phyloP scores from a whole-genome alignment of 192 early-diverging fungal species.

The Backusella luteola region DNA sequence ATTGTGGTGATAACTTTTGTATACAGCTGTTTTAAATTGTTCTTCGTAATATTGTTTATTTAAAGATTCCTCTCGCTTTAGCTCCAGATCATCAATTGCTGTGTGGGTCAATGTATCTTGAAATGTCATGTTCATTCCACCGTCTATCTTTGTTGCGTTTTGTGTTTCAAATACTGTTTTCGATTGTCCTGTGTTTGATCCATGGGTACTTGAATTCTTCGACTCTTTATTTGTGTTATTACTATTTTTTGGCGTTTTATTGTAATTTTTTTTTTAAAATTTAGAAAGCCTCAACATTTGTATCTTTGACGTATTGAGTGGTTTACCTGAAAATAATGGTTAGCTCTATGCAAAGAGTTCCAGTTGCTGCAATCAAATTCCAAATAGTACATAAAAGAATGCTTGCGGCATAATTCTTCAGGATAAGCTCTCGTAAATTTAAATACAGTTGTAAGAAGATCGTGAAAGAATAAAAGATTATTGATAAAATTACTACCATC shows the following conservation, averaged over 20 bases:
- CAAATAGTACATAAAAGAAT: slow-evolving; percentile 19
- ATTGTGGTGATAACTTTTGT: neutral
- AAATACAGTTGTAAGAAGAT: slow-evolving; percentile 30
- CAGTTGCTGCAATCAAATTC: slow-evolving; percentile 15
- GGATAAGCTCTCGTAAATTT: slow-evolving; percentile 22
- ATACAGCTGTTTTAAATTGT: neutral
- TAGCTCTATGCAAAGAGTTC: slow-evolving; percentile 16
- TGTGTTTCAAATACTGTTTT: neutral
- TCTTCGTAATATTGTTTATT: neutral
- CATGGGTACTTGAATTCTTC: neutral
- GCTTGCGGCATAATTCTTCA: slow-evolving; percentile 12
- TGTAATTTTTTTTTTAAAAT: no score
- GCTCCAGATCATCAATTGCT: slow-evolving; percentile 4
- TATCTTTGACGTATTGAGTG: neutral
- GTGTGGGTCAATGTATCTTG: slow-evolving; percentile 10
- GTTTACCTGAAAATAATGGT: slow-evolving; percentile 23
- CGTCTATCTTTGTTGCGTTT: neutral
- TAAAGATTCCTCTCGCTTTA: neutral
- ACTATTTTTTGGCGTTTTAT: neutral
- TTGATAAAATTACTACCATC: slow-evolving; percentile 14
- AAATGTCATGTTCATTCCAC: neutral
- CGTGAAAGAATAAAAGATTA: slow-evolving; percentile 16
- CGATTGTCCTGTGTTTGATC: neutral
- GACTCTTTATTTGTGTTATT: neutral
- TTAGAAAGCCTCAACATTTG: neutral